Evolutionary conservation across 2,329 filamentous ascomycete species (phyloP).

Genomic region (Alternaria sp.): DNA sequence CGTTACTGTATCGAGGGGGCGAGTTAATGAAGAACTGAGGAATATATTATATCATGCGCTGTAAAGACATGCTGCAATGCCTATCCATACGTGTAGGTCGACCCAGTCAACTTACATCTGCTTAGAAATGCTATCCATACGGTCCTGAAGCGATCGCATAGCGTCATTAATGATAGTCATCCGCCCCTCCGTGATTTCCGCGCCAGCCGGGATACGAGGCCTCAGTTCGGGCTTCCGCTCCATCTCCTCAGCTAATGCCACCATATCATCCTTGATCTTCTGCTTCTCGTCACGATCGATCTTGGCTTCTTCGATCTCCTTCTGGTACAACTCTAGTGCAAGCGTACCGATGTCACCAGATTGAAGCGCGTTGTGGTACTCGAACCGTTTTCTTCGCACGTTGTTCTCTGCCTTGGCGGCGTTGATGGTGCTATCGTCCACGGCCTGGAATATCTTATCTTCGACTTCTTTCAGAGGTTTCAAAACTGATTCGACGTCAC

Average conservation of each 20-base stretch:
- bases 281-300: neutral
- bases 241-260: neutral
- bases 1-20: neutral
- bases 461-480: neutral
- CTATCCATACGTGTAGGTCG: neutral
- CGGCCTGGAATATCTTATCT: neutral
- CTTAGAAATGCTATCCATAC: neutral
- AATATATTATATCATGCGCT: neutral
- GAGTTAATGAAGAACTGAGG: neutral
- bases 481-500: neutral
- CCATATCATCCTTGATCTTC: neutral
- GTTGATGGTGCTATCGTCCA: neutral
- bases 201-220: neutral
- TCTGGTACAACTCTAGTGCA: neutral
- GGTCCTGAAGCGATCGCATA: neutral
- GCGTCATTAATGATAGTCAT: neutral
- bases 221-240: neutral
- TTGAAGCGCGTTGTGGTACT: neutral
- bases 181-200: neutral
- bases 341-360: neutral
- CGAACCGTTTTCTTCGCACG: neutral
- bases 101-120: neutral
- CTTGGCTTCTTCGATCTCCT: neutral
- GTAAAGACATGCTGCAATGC: neutral
- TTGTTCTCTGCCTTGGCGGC: neutral